These are phyloP conservation scores for Arctium minus DNA, from an alignment of 129 eudicot species.

Conservation along the genomic window DNA sequence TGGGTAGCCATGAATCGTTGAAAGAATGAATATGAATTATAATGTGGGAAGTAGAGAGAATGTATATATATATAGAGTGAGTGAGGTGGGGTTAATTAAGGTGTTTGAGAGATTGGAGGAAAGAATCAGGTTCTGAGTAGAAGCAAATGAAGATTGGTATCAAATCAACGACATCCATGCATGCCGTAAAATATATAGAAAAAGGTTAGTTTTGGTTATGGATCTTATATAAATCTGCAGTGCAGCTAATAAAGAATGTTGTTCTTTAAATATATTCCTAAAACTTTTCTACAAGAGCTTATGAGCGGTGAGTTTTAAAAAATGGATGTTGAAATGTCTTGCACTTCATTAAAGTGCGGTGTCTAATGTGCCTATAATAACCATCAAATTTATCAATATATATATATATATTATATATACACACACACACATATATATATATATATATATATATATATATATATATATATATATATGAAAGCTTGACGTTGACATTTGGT, in stretches of 20 bases:
- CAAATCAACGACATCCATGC: background rate
- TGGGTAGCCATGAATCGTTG: constrained; percentile 43
- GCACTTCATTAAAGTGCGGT: background rate
- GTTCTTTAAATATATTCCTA: background rate
- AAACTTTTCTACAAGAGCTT: background rate
- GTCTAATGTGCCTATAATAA: background rate
- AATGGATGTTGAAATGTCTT: background rate
- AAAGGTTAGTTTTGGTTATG: background rate
- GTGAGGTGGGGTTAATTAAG: background rate
- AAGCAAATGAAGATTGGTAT: constrained; percentile 27
- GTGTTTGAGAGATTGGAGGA: background rate
- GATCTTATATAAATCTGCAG: background rate
- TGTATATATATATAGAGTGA: background rate
- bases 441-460: too few relatives aligned
- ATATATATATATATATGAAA: too few relatives aligned
- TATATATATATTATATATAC: too few relatives aligned
- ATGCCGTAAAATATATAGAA: too few relatives aligned
- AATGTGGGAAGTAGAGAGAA: background rate
- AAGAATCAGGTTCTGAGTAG: constrained; percentile 25
- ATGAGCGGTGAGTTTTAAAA: constrained; percentile 12
- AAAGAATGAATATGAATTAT: background rate
- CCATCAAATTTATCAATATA: too few relatives aligned
- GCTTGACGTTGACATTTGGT: background rate
- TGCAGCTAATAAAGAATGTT: too few relatives aligned
- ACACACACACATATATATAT: too few relatives aligned